Evolutionary conservation across 2,329 filamentous ascomycete genomes (phyloP).

Genomic region (Scedosporium dehoogii): DNA sequence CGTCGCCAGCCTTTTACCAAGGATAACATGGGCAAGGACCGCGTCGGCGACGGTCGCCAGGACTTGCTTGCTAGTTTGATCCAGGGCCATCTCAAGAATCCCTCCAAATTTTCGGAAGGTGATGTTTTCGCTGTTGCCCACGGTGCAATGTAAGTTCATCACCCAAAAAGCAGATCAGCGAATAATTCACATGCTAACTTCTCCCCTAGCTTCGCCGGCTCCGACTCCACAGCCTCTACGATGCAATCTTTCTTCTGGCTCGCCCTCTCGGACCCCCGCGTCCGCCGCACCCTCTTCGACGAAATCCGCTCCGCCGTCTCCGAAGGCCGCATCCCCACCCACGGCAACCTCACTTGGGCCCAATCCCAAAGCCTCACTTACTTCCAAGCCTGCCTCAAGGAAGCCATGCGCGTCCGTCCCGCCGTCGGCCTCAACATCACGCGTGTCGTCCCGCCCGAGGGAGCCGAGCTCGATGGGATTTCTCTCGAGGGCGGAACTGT

Average conservation of each 20-base stretch:
- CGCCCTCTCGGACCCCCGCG: conserved; percentile 30
- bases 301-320: conserved; percentile 35
- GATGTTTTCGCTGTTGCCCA: conserved; percentile 49
- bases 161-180: background rate
- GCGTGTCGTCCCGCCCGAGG: conserved; percentile 37
- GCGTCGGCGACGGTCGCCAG: conserved; percentile 29
- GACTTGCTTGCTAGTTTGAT: conserved; percentile 42
- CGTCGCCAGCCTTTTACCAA: conserved; percentile 35
- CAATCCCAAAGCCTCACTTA: conserved; percentile 40
- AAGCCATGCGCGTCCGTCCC: conserved; percentile 45
- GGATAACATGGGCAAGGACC: conserved; percentile 29
- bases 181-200: background rate
- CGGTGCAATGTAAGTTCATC: conserved; percentile 38
- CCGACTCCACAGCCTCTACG: conserved; percentile 49
- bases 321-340: conserved; percentile 21
- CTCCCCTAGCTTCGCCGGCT: conserved; percentile 42
- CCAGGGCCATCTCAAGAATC: conserved; percentile 40
- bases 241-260: conserved; percentile 48
- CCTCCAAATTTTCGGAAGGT: conserved; percentile 34
- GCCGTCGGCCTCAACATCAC: conserved; percentile 45
- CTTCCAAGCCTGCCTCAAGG: conserved; percentile 47
- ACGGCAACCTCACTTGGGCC: conserved; percentile 35
- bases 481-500: conserved; percentile 41
- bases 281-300: conserved; percentile 27
- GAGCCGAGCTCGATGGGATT: conserved; percentile 39